Base-by-base conservation (phyloP, 305 asterid species). In the Fraxinus baroniana region DNA sequence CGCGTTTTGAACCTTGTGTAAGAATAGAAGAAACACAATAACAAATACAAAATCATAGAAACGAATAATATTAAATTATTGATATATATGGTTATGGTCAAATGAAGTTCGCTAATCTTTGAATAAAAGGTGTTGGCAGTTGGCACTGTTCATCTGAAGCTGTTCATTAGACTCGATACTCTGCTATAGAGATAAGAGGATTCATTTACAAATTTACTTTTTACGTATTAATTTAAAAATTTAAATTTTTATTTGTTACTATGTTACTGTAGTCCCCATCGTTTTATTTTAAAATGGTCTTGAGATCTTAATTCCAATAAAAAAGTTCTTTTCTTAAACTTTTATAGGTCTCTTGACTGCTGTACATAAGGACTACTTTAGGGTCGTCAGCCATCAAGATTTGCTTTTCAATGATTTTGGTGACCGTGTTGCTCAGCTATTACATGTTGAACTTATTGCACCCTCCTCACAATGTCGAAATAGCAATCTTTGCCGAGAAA, bases 341-440 rank as follows among this genome's bases (percentile, higher is more conserved):
- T 85, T 39, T n/a, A 22, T 85, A 95, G 99, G 99, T 84, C 89
- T 96, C 79, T 84, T 96, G 81, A 96, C 97, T 22, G 97, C 99
- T 15, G 90, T 96, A 36, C 98, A 90, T 57, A 92, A 91, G 93
- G 99, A 96, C 86, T 86, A 88, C 83, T 94, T 94, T 84, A 91
- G 86, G 88, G 85, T 96, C 87, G 88, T 94, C 87, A 85, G 80
- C 88, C 98, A 96, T 86, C 89, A 87, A 39, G 10, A 91, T 83
- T 84, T 96, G 89, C 98, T 94, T 79, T 96, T 96, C 90, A 96
- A 96, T 86, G 98, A 94, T 91, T 94, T 94, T 41, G 99, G 98
- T 8, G 98, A 96, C 80, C 96, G 99, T 17, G 99, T 96, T 82
- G 99, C 99, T 80, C 99, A 96, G 88, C 87, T 94, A 32, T 86